Evolutionary conservation across 768 basidiomycete genomes (phyloP), one percentile per base, ranked within the genome.

Genomic region (Gautieria morchelliformis): DNA sequence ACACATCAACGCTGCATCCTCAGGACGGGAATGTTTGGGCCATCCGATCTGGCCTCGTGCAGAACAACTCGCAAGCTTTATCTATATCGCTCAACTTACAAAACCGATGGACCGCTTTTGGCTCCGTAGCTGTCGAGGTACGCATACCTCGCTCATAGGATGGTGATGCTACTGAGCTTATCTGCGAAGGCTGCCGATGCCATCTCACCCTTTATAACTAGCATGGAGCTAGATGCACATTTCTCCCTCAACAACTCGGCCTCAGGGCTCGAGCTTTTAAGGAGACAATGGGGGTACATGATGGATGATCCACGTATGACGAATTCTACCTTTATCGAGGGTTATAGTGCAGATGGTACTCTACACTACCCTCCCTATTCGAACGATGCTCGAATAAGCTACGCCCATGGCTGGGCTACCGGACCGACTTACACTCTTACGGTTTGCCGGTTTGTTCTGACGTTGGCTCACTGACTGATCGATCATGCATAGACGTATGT

Each of bases 231-330:
- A 14, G 53, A 54, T 3, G 53, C 53, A 17, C 53, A 54, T 44
- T 41, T 54, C 27, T 22, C 53, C 30, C 53, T 54, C 17, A 54
- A 54, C 24, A 54, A 54, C 41, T 54, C 53, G 27, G 53, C 35
- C 1, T 17, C 53, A 33, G 35, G 39, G 15, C 42, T 54, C n/a
- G 53, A 54, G 39, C 42, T 54, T 10, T 11, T 54, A 22, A 40
- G 53, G 41, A 54, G 53, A 32, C 53, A 54, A 42, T 54, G 53
- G 53, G 53, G 53, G 14, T 54, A 41, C 37, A 54, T 54, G 53
- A 20, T 54, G 53, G 39, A 54, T 24, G 53, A 54, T 20, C 53
- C 53, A 10, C 35, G 53, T 20, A 54, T 54, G 53, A 54, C 53
- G 4, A 54, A 54, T 54, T 54, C 53, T 15, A 54, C 53, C 8